These are phyloP conservation scores for Pseudonectria foliicola DNA, from an alignment of 2,329 filamentous ascomycete species.

Conservation along the genomic window DNA sequence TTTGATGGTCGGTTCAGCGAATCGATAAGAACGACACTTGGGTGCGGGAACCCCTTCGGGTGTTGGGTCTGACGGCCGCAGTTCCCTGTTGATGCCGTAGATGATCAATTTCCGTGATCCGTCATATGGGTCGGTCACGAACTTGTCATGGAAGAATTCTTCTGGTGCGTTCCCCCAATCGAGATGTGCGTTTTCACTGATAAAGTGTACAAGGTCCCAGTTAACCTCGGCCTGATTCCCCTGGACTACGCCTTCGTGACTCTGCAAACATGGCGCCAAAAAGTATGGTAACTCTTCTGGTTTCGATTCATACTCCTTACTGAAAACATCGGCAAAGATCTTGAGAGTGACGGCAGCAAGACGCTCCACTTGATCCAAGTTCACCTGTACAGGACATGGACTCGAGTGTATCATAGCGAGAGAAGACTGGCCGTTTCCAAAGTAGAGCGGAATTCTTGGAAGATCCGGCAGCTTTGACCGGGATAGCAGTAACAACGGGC, in stretches of 20 bases:
- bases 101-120: slow-evolving; percentile 57
- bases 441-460: slow-evolving; percentile 64
- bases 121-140: slow-evolving; percentile 51
- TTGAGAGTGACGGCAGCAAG: slow-evolving; percentile 69
- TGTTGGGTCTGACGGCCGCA: slow-evolving; percentile 59
- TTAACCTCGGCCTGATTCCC: slow-evolving; percentile 40
- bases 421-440: slow-evolving; percentile 57
- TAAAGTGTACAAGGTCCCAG: slow-evolving; percentile 48
- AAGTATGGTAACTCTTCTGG: slow-evolving; percentile 71
- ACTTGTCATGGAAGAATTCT: slow-evolving; percentile 45
- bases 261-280: slow-evolving; percentile 51
- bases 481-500: slow-evolving; percentile 64
- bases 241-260: slow-evolving; percentile 13
- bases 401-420: slow-evolving; percentile 45
- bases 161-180: slow-evolving; percentile 37
- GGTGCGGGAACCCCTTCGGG: slow-evolving; percentile 47
- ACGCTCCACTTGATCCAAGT: slow-evolving; percentile 37
- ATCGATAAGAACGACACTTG: slow-evolving; percentile 35
- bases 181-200: slow-evolving; percentile 28
- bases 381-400: slow-evolving; percentile 34
- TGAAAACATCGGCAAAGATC: slow-evolving; percentile 79
- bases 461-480: slow-evolving; percentile 56
- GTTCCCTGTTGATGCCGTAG: slow-evolving; percentile 43
- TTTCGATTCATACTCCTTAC: slow-evolving; percentile 69
- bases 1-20: slow-evolving; percentile 55